Percentiles rank a stretch among this genome's conserved stretches.
Conservation (phyloP, 202 grass and related monocot species). For the Miscanthus sacchariflorus region DNA sequence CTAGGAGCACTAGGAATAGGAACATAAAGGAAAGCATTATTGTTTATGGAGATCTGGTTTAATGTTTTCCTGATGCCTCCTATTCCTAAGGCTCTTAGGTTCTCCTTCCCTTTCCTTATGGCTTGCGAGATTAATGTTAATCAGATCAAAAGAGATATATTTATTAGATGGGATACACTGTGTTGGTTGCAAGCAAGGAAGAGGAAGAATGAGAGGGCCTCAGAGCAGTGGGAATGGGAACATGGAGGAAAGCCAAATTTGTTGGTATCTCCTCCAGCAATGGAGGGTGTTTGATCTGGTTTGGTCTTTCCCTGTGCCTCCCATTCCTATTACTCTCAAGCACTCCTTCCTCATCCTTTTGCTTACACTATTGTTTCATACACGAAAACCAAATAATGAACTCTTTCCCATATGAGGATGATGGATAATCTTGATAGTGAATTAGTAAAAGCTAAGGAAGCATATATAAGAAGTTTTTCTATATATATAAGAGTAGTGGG, state of each 20-base stretch:
- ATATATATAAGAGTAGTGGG: background rate
- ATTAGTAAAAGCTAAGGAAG: background rate
- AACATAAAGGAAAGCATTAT: constrained; percentile 32
- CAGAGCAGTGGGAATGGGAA: constrained; percentile 35
- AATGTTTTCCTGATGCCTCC: constrained; percentile 36
- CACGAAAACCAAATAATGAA: background rate
- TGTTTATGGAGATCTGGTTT: background rate
- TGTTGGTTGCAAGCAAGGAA: background rate
- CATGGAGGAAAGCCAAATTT: constrained; percentile 9
- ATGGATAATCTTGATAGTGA: background rate
- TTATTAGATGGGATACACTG: background rate
- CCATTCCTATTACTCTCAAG: constrained; percentile 36
- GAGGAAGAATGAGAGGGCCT: constrained; percentile 16
- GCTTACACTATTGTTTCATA: background rate
- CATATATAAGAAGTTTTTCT: background rate
- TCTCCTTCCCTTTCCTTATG: constrained; percentile 22
- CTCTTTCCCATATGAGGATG: background rate
- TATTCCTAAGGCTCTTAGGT: constrained; percentile 34
- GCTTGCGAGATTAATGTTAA: background rate
- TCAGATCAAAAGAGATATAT: background rate
- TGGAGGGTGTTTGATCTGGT: background rate
- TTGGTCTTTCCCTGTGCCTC: constrained; percentile 28
- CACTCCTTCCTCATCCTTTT: constrained; percentile 34
- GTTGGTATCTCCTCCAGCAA: background rate
- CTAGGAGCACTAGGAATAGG: constrained; percentile 20